A percentile compares a stretch with the other conserved stretches of the same genome.
These are phyloP conservation scores for Backusella morwellensis DNA, from an alignment of 192 early-diverging fungal species.

Conservation along the genomic window DNA sequence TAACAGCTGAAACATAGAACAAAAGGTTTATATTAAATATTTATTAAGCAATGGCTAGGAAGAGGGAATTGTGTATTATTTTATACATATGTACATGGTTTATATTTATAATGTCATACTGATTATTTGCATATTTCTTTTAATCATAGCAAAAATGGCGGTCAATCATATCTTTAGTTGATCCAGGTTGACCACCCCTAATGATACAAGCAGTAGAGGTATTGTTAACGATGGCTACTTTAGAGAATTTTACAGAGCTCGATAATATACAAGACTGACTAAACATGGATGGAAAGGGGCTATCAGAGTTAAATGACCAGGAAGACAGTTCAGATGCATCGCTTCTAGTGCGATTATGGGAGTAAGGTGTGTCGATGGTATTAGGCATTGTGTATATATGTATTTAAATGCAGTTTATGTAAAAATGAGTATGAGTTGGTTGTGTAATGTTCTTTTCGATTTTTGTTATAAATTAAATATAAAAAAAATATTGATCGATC, in stretches of 20 bases:
- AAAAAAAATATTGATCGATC: not conserved
- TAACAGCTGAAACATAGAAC: not conserved
- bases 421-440: not conserved
- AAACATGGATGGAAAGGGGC: slow-evolving; percentile 9
- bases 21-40: not conserved
- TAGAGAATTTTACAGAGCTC: slow-evolving; percentile 7
- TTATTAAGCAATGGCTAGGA: not conserved
- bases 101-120: not conserved
- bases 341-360: not conserved
- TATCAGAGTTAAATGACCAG: slow-evolving; percentile 1
- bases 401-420: not conserved
- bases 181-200: not conserved
- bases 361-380: not conserved
- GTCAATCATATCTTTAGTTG: not conserved
- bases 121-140: not conserved
- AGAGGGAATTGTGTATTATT: not conserved
- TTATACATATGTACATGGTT: not conserved
- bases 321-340: not conserved
- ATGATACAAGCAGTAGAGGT: not conserved
- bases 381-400: not conserved
- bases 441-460: not conserved
- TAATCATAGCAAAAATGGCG: not conserved
- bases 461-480: not conserved
- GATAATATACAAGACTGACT: not conserved
- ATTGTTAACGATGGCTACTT: slow-evolving; percentile 7